These are phyloP conservation scores for Taiozyma onychis DNA, from an alignment of 1,139 yeast species.

Conservation along the genomic window DNA sequence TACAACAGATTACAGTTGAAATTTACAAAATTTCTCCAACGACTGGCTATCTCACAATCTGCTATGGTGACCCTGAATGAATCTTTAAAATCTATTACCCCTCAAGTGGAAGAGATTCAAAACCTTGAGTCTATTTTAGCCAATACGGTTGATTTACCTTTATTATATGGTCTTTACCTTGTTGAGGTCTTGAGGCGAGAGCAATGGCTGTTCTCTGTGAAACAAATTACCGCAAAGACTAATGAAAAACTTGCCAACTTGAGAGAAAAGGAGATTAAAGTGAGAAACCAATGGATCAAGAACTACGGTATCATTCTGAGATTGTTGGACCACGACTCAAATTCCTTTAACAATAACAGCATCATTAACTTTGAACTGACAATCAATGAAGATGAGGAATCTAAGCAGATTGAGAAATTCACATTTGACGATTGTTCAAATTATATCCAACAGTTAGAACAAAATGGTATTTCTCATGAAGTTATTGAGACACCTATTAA, in stretches of 20 bases:
- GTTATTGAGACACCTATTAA: slow-evolving; percentile 40
- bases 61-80: slow-evolving; percentile 17
- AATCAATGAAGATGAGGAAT: slow-evolving; percentile 25
- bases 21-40: slow-evolving; percentile 15
- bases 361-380: slow-evolving; percentile 41
- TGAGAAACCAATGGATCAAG: slow-evolving; percentile 58
- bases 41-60: slow-evolving; percentile 15
- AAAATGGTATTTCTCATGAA: slow-evolving; percentile 25
- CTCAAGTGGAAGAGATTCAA: slow-evolving; percentile 28
- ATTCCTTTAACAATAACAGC: slow-evolving; percentile 23
- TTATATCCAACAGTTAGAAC: slow-evolving; percentile 31
- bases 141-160: slow-evolving; percentile 67
- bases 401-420: slow-evolving; percentile 16
- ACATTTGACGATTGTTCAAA: slow-evolving; percentile 27
- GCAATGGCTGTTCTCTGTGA: slow-evolving; percentile 59
- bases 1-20: slow-evolving; percentile 14
- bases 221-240: slow-evolving; percentile 43
- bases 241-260: slow-evolving; percentile 56
- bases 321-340: slow-evolving; percentile 27
- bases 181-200: slow-evolving; percentile 65
- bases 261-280: slow-evolving; percentile 51
- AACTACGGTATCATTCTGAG: slow-evolving; percentile 48
- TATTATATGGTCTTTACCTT: slow-evolving; percentile 70
- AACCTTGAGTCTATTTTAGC: slow-evolving; percentile 38
- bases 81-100: slow-evolving; percentile 12